These are phyloP conservation scores for Geosmithia flava DNA, from an alignment of 2,329 filamentous ascomycete genomes.

Conservation along the genomic window DNA sequence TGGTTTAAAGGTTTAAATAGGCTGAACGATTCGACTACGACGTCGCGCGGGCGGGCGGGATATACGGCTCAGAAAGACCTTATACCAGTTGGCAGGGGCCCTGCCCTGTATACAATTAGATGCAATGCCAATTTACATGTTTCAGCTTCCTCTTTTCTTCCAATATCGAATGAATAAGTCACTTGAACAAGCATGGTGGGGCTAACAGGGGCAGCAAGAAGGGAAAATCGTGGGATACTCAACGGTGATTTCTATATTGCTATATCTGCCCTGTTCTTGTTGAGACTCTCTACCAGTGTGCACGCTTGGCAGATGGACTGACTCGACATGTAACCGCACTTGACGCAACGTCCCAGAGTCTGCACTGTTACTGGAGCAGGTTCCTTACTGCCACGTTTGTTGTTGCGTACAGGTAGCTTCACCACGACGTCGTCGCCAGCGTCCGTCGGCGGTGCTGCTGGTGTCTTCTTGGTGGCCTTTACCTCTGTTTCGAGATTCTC, in stretches of 20 bases:
- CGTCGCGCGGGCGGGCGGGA: not conserved
- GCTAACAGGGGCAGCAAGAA: too few relatives aligned
- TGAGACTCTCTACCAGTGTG: constrained; percentile 75
- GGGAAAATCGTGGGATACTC: constrained; percentile 5
- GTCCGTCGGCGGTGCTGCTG: too few relatives aligned
- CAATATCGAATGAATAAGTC: not conserved
- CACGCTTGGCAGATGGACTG: constrained; percentile 93
- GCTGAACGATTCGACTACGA: not conserved
- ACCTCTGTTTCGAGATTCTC: constrained; percentile 18
- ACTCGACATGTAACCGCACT: constrained; percentile 91
- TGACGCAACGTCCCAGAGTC: constrained; percentile 69
- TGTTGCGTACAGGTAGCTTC: constrained; percentile 19
- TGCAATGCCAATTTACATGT: not conserved
- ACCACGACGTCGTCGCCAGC: constrained; percentile 8
- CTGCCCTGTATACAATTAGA: not conserved
- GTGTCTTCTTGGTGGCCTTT: constrained; percentile 9
- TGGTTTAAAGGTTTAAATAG: constrained; percentile 20
- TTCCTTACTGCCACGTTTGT: constrained; percentile 12
- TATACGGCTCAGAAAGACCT: not conserved
- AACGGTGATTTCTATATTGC: constrained; percentile 24
- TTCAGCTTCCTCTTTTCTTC: not conserved
- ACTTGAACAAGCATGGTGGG: not conserved
- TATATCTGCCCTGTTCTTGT: constrained; percentile 60
- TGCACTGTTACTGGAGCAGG: constrained; percentile 37
- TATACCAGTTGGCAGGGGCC: not conserved